Base-by-base conservation (phyloP, 2,329 filamentous ascomycete genomes). In the Pseudogymnoascus sp. region DNA sequence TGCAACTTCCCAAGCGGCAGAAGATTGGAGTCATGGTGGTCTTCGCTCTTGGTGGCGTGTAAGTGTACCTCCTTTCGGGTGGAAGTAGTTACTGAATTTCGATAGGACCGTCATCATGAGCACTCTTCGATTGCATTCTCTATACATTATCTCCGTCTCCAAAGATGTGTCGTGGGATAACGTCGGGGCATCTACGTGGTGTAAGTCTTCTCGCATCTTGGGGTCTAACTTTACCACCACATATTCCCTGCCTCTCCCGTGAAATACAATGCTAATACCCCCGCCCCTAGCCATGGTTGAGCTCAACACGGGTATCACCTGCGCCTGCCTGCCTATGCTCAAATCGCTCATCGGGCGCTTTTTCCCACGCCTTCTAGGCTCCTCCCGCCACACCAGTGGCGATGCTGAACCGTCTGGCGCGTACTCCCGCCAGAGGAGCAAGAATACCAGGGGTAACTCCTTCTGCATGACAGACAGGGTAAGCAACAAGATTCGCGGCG, bases 261-360 rank as follows among this genome's bases (percentile, higher is more conserved):
- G 8, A 21, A 42, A 21, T 5, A 21, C 8, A 42, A 10, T 42
- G 7, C 16, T 42, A 21, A 42, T 42, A 42, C 21, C 10, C 4
- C 4, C 16, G 3, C 7, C 16, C 4, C 10, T 16, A 42, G 40
- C 42, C 3, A 24, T 24, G 19, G 86, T 96, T 63, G 92, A 96
- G 74, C 90, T 96, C 72, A 93, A 96, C 66, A 80, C 93, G 1
- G 91, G 90, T 24, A 91, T 96, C 70, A 87, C 90, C 67, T 95
- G 90, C 71, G 91, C 88, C 50, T 96, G 91, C 70, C 88, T 96
- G 7, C 92, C 92, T 8, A 93, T 89, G 0, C 77, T 96, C 64
- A 96, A 96, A 72, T 91, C 92, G 0, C 78, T 96, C 10, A 86
- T 92, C 61, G 31, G 16, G 40, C 62, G 62, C 14, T 26, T 61